phyloP scores from a whole-genome alignment of 176 grass and related monocot genomes.

The Musa acuminata region DNA sequence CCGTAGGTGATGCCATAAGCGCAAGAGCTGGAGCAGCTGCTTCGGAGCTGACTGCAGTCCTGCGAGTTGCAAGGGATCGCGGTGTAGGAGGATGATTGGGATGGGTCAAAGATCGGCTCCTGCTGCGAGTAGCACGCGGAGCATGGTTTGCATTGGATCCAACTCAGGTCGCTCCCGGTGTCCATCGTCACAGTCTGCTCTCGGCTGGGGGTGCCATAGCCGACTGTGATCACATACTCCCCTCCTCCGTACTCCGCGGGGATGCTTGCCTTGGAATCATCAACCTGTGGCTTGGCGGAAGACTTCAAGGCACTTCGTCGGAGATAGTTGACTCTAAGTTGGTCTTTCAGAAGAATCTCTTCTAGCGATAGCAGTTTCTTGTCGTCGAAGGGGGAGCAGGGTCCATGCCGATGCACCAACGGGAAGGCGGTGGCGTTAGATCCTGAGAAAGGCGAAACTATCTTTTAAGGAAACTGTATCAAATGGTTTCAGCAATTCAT shows the following conservation, averaged over 20 bases:
- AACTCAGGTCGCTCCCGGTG: neutral
- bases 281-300: neutral
- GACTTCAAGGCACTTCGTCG: neutral
- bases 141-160: slow-evolving; percentile 9
- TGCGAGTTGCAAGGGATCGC: neutral
- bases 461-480: no score
- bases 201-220: neutral
- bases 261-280: neutral
- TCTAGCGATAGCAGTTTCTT: neutral
- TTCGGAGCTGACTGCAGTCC: neutral
- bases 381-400: neutral
- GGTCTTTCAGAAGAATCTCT: neutral
- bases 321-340: neutral
- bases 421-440: neutral
- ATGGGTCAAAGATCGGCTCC: neutral
- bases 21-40: neutral
- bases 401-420: neutral
- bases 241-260: neutral
- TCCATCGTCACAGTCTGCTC: neutral
- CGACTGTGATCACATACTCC: neutral
- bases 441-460: neutral
- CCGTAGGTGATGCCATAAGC: slow-evolving; percentile 21
- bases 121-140: neutral
- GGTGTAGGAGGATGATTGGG: neutral
- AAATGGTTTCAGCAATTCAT: no score